These are phyloP conservation scores for Vitis vinifera DNA, from an alignment of 164 flowering plant genomes.

Conservation along the genomic window ASM3070453v1 NC_081811.1:4640001-4640500, in stretches of 20 bases:
- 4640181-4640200: constrained; percentile 59
- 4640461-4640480: constrained; percentile 55
- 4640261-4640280: constrained; percentile 53
- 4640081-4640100: constrained; percentile 53
- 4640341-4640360: constrained; percentile 39
- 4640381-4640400: constrained; percentile 46
- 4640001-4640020: constrained; percentile 33
- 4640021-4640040: constrained; percentile 47
- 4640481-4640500: constrained; percentile 67
- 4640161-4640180: constrained; percentile 57
- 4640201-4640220: constrained; percentile 34
- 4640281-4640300: constrained; percentile 37
- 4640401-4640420: constrained; percentile 32
- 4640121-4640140: constrained; percentile 48
- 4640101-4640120: constrained; percentile 31
- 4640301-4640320: constrained; percentile 36
- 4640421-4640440: constrained; percentile 39
- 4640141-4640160: constrained; percentile 47
- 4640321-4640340: constrained; percentile 50
- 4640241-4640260: constrained; percentile 60
- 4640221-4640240: constrained; percentile 34
- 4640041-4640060: constrained; percentile 52
- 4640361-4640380: constrained; percentile 52
- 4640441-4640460: constrained; percentile 34
- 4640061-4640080: constrained; percentile 57